Conservation (phyloP, 768 basidiomycete genomes). For the Trametes punicea region DNA sequence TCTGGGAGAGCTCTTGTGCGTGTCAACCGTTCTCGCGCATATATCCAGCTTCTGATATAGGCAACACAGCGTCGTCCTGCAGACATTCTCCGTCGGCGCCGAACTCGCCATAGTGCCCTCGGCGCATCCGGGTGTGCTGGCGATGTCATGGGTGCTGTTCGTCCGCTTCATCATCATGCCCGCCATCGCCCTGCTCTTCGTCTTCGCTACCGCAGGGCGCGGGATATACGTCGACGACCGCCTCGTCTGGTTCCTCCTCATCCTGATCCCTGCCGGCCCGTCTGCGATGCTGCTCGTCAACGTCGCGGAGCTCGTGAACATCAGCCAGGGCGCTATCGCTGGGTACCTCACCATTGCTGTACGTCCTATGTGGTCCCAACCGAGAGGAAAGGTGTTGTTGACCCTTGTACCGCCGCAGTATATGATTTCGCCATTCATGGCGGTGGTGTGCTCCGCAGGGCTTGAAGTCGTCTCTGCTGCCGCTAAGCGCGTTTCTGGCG, state of each 20-base stretch:
- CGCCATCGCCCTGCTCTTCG: constrained; percentile 25
- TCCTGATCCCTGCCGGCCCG: constrained; percentile 29
- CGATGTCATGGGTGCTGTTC: constrained; percentile 23
- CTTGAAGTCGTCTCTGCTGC: constrained; percentile 24
- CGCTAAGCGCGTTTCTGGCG: constrained; percentile 6
- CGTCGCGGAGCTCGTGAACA: constrained; percentile 29
- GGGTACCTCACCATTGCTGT: constrained; percentile 29
- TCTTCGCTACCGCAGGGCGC: constrained; percentile 26
- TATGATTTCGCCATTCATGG: constrained; percentile 28
- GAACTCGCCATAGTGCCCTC: constrained; percentile 27
- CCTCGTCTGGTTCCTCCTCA: constrained; percentile 32
- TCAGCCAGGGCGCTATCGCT: constrained; percentile 29
- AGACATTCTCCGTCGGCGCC: constrained; percentile 30
- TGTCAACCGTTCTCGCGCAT: background rate
- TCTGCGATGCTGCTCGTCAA: constrained; percentile 32
- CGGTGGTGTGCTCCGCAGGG: constrained; percentile 26
- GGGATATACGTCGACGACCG: constrained; percentile 29
- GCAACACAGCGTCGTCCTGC: constrained; percentile 24
- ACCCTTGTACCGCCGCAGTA: constrained; percentile 18
- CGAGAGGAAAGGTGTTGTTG: background rate
- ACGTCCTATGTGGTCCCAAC: background rate
- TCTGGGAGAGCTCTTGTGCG: constrained; percentile 30
- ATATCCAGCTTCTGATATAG: background rate
- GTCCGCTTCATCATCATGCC: constrained; percentile 31
- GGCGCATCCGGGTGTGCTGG: constrained; percentile 16